A percentile compares a stretch with the other conserved stretches of the same genome.
phyloP scores from a whole-genome alignment of 768 basidiomycete species.

The Rhodotorula kratochvilovae region DNA sequence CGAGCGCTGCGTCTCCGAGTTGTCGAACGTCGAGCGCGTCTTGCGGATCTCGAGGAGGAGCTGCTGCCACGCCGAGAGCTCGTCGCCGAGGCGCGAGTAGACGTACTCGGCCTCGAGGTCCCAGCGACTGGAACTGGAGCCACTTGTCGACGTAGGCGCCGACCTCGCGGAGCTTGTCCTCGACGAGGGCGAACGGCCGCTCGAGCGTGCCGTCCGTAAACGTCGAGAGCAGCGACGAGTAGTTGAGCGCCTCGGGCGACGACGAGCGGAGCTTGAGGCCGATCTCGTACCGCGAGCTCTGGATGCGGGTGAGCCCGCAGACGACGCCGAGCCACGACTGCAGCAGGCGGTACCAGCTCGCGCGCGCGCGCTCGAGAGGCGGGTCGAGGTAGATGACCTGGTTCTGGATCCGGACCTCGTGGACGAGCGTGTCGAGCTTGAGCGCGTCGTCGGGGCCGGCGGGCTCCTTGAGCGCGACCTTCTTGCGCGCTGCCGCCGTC shows the following conservation, averaged over 20 bases:
- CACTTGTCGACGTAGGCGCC: conserved; percentile 91
- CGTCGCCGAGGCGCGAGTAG: conserved; percentile 90
- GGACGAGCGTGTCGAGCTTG: conserved; percentile 76
- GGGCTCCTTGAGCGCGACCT: conserved; percentile 8
- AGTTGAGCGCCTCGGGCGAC: conserved; percentile 64
- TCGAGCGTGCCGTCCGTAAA: conserved; percentile 70
- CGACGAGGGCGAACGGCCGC: conserved; percentile 78
- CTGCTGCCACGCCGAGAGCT: conserved; percentile 85
- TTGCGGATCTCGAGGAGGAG: conserved; percentile 95
- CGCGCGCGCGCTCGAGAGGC: conserved; percentile 88
- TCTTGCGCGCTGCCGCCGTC: not conserved
- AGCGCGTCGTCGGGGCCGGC: conserved; percentile 48
- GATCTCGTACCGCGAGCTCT: conserved; percentile 95
- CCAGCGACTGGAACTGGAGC: conserved; percentile 99
- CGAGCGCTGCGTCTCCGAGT: conserved; percentile 81
- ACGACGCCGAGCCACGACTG: conserved; percentile 91
- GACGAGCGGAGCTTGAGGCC: conserved; percentile 78
- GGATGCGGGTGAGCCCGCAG: conserved; percentile 78
- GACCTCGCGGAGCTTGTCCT: conserved; percentile 78
- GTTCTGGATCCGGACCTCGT: conserved; percentile 96
- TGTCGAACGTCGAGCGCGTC: conserved; percentile 92
- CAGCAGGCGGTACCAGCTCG: conserved; percentile 80
- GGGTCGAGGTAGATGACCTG: conserved; percentile 98
- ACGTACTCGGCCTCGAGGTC: conserved; percentile 96
- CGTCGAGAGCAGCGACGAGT: conserved; percentile 71